Evolutionary conservation across 2,329 filamentous ascomycete species (phyloP).

Genomic region (Xylariaceae sp.): DNA sequence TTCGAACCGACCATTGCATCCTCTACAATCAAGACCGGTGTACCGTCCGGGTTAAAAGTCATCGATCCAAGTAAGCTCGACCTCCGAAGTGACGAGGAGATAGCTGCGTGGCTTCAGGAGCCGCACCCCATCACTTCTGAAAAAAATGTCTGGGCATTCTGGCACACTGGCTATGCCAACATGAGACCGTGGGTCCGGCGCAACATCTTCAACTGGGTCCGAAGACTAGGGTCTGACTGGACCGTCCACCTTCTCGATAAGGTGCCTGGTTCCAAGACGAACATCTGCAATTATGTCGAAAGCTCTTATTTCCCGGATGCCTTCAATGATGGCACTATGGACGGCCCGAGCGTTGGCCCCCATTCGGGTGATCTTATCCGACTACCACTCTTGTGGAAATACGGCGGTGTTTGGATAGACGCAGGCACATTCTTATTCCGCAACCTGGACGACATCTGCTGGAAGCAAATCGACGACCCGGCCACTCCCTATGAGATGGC

Average conservation of each 20-base stretch:
- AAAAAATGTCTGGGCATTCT: conserved; percentile 41
- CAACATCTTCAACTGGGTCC: conserved; percentile 37
- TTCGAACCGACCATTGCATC: conserved; percentile 12
- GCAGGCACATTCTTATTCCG: conserved; percentile 38
- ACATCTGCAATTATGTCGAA: conserved; percentile 34
- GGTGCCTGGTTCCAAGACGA: conserved; percentile 33
- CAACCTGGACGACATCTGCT: conserved; percentile 39
- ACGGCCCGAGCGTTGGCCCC: conserved; percentile 37
- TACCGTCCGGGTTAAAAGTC: conserved; percentile 23
- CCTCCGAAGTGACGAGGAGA: conserved; percentile 29
- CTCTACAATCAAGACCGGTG: conserved; percentile 7
- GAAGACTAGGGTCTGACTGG: conserved; percentile 33
- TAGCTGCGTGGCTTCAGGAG: conserved; percentile 27
- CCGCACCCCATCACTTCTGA: conserved; percentile 32
- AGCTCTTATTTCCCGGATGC: conserved; percentile 35
- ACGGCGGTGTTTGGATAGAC: conserved; percentile 42
- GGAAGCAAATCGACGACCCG: conserved; percentile 36
- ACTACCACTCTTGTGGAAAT: conserved; percentile 35
- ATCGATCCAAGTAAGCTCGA: conserved; percentile 27
- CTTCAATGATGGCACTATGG: conserved; percentile 40
- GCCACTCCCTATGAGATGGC: conserved; percentile 33
- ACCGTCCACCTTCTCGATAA: conserved; percentile 38
- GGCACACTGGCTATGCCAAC: conserved; percentile 33
- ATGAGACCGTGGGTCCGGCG: conserved; percentile 34
- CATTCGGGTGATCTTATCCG: conserved; percentile 45